Base-by-base conservation (phyloP, 2,329 filamentous ascomycete genomes). In the Aspergillus carbonarius region DNA sequence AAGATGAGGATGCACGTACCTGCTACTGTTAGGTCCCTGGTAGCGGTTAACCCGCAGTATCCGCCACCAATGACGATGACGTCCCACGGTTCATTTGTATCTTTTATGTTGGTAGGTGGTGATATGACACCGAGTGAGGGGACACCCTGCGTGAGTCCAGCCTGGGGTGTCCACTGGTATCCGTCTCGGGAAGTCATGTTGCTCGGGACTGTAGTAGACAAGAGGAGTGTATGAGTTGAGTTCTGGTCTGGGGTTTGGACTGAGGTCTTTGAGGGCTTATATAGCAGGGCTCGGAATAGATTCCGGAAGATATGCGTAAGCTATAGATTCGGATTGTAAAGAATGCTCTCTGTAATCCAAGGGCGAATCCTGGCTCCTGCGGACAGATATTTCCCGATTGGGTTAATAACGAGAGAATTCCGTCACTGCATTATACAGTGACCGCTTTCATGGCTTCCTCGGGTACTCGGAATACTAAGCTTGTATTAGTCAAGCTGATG, bases 41-140 rank as follows among this genome's bases (percentile, higher is more conserved):
- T 61, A 1, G 73, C 71, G 0, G 66, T 71, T 1, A 76, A 63
- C 13, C 70, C 72, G 12, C 68, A 60, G 50, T 72, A 75, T 7
- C 72, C 73, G 0, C 64, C 69, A 8, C 73, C 74, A 30, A 75
- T 62, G 25, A 75, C 66, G 17, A 72, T 66, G 0, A 67, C 69
- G 58, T 68, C 66, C 53, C 59, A 66, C 8, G 51, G 32, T 10
- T 44, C 23, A 10, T 23, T 15, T 5, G 51, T 12, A 12, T 63
- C 60, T 0, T 30, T n/a, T 18, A 66, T 37, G 37, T 65, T 65
- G 2, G 57, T 57, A 1, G 61, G 20, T n/a, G 68, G 68, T 3
- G 64, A 60, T 9, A 70, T 66, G 3, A 65, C 60, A 4, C 63
- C 67, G 10, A 65, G 59, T 2, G 63, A 66, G 3, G 67, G 62